Base-by-base conservation (phyloP, 2,329 filamentous ascomycete genomes). In the Aspergillus sp. region DNA sequence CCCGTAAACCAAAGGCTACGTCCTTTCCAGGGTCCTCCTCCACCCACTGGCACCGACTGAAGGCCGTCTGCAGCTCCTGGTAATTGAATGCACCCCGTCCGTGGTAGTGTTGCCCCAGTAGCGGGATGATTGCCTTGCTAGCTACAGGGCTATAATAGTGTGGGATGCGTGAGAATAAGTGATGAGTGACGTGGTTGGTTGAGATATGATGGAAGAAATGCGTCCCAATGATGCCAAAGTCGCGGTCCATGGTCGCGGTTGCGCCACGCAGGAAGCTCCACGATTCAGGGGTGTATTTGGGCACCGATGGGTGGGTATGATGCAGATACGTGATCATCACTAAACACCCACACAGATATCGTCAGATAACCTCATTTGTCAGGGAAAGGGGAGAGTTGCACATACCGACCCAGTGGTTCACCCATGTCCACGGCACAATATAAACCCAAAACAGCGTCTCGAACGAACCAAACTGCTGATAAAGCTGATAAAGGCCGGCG, bases 151-250 rank as follows among this genome's bases (percentile, higher is more conserved):
- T 13, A 13, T 49, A 49, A 19, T 49, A 49, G 13, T 49, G 44
- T 3, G 44, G 23, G 23, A 49, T 49, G 23, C 44, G 44, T 5
- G 44, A 49, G 23, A 49, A 25, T 11, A 49, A 15, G 15, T 49
- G 44, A 15, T 49, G 44, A 2, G 44, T 49, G 44, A 49, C 44
- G 15, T 49, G 44, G 44, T 49, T 23, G 21, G 44, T 25, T 13
- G 44, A 25, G 23, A 49, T 49, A 23, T 30, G 44, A 23, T 49
- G 44, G 44, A 49, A 49, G 44, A 49, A 49, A n/a, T 49, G 44
- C 11, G 21, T 25, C 5, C 44, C 44, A 8, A 49, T 49, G 44
- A 49, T 8, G 44, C 44, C 44, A 17, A 49, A 49, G 44, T 49
- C 23, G 23, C 23, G 44, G 44, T 49, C 44, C 21, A 49, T 30